Percentiles rank a stretch among this genome's conserved stretches.
These are phyloP conservation scores for Arbutus unedo DNA, from an alignment of 148 eudicot genomes.

Conservation along the genomic window DNA sequence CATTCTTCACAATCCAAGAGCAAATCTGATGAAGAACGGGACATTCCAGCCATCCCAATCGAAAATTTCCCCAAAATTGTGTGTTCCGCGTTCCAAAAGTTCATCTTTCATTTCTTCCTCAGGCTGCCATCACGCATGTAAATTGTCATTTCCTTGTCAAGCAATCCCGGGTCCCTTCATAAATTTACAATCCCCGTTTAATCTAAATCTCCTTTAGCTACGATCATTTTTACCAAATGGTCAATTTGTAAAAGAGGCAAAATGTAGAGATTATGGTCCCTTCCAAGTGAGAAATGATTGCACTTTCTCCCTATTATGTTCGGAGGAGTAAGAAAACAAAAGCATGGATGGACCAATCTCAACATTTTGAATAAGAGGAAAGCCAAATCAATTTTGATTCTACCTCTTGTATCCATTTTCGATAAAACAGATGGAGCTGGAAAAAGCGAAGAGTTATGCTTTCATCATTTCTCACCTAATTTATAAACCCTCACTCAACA, in stretches of 20 bases:
- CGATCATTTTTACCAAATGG: not conserved
- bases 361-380: not conserved
- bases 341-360: not conserved
- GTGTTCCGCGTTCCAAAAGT: not conserved
- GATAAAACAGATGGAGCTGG: not conserved
- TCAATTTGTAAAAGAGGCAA: slow-evolving; percentile 12
- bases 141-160: slow-evolving; percentile 67
- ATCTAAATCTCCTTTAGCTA: slow-evolving; percentile 7
- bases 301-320: too few relatives aligned
- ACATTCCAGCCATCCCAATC: not conserved
- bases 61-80: slow-evolving; percentile 17
- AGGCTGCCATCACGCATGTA: slow-evolving; percentile 55
- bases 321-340: not conserved
- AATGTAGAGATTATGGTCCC: slow-evolving; percentile 42
- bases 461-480: not conserved
- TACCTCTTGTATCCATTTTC: not conserved
- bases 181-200: slow-evolving; percentile 28
- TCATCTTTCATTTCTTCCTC: slow-evolving; percentile 45
- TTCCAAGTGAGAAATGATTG: too few relatives aligned
- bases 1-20: not conserved
- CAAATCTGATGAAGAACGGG: not conserved
- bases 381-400: not conserved
- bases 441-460: not conserved
- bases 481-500: not conserved
- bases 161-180: slow-evolving; percentile 23